Base-by-base conservation (phyloP, 129 eudicot species). In the Pulicaria dysenterica region DNA sequence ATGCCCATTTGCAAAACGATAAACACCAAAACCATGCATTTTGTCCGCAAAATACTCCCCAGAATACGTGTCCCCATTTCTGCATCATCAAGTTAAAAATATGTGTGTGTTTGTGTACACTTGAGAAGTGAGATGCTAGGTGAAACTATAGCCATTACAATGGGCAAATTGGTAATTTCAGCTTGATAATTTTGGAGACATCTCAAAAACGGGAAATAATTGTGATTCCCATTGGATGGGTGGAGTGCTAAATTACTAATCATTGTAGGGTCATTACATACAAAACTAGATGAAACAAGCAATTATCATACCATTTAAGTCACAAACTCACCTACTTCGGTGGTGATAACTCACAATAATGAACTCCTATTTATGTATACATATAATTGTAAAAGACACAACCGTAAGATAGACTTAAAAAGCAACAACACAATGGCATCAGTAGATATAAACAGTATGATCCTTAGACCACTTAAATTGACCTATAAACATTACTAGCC, bases 21-120 rank as follows among this genome's bases (percentile, higher is more conserved):
- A 91, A 14, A 91, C 89, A 31, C 97, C 97, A 75, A 88, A 91
- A 11, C 97, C 97, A 37, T 91, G 97, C 68, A 88, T 81, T 70
- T 80, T 86, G 82, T 91, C 97, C 5, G 91, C 93, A 62, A 91
- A 91, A 79, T 91, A 91, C 77, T 91, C 96, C 36, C 97, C 97
- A 0, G 90, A 88, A 66, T 91, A 91, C 57, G 83, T 80, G 65
- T 91, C 97, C 54, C 97, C 97, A 17, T 91, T 91, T 70, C 97
- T 91, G 78, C 56, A 71, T 44, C 77, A 77, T 70, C 75, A 78
- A 61, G 69, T 58, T 24, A 1, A 24, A 0, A 2, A 24, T 24
- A 24, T 24, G 31, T 1, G 31, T 24, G 31, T 24, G 31, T 24
- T 24, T 24, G 31, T 24, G 31, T 24, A 24, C 31, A 24, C 31